These are phyloP conservation scores for Lachnellula subtilissima DNA, from an alignment of 2,329 filamentous ascomycete genomes.

Conservation along the genomic window DNA sequence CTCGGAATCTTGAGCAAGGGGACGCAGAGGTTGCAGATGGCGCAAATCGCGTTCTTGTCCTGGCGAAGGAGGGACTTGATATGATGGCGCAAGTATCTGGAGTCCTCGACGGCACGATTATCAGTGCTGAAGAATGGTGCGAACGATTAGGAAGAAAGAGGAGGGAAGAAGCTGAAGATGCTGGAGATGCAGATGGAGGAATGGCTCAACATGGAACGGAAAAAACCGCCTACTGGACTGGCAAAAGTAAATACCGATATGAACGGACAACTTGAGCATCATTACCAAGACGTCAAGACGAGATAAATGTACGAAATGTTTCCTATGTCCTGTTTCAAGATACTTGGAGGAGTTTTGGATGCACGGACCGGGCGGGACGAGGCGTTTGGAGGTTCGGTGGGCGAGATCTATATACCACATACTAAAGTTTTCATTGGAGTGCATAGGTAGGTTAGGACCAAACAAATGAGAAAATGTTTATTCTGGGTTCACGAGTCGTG, in stretches of 20 bases:
- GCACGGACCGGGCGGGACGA: not conserved
- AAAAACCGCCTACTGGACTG: slow-evolving; percentile 12
- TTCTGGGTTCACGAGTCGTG: not conserved
- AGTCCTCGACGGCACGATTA: slow-evolving; percentile 82
- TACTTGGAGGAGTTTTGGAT: not conserved
- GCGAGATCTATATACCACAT: not conserved
- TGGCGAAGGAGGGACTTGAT: slow-evolving; percentile 85
- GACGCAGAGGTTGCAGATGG: slow-evolving; percentile 46
- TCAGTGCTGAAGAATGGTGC: slow-evolving; percentile 89
- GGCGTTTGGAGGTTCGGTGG: not conserved
- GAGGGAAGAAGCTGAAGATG: slow-evolving; percentile 24
- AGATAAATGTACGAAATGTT: slow-evolving; percentile 11
- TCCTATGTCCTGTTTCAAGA: not conserved
- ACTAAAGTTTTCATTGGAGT: not conserved
- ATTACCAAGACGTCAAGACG: slow-evolving; percentile 19
- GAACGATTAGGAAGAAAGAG: slow-evolving; percentile 59
- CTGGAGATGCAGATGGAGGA: not conserved
- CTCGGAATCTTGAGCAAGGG: slow-evolving; percentile 36
- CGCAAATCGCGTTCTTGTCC: slow-evolving; percentile 74
- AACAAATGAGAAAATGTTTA: not conserved
- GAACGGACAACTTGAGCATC: slow-evolving; percentile 4
- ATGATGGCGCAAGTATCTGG: slow-evolving; percentile 91
- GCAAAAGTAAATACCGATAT: slow-evolving; percentile 2
- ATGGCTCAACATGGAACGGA: slow-evolving; percentile 6
- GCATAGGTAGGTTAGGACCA: not conserved